Evolutionary conservation across 176 grass and related monocot genomes (phyloP), one percentile per base, ranked within the genome.

Genomic region (Areca catechu): DNA sequence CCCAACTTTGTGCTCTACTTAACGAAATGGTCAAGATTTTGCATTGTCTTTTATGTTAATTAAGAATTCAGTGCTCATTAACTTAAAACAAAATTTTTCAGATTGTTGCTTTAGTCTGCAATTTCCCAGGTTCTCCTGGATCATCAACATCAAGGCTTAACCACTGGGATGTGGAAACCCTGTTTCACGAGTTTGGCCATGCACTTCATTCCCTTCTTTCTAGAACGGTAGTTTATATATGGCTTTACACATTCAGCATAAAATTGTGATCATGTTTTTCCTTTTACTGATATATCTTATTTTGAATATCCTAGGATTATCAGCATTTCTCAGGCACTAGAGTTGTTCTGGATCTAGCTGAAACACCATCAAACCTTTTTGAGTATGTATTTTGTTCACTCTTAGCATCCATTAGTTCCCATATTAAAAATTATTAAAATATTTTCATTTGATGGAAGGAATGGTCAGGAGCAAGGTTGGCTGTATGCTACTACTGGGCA

Each of bases 161-260:
- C 65, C 83, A 90, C 74, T 83, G 80, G 58, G 80, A 96, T 22
- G 80, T 96, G 18, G 86, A 90, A 82, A 96, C 86, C 54, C 86
- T 96, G 49, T 96, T 96, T 70, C 92, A 96, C 74, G 92, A 96
- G 71, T 96, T 96, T 75, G 92, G 92, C 47, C 92, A 90, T 65
- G 86, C 92, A 48, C 71, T 96, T 75, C 92, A 96, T 82, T 96
- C 92, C 56, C 77, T 96, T 68, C 86, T 96, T 59, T 96, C 92
- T 52, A 84, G 92, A 88, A 96, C 86, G 81, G 92, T 91, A 85
- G 43, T 77, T 30, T 63, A 54, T 66, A 10, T 67, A 50, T 37
- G 28, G 5, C 47, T 68, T 43, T 49, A 58, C 22, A 19, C 25
- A 50, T 71, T 80, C 51, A 21, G 16, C 59, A 48, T 4, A 25